Conservation (phyloP, 805 yeast species). For the Sugiyamaella marilandica region DNA sequence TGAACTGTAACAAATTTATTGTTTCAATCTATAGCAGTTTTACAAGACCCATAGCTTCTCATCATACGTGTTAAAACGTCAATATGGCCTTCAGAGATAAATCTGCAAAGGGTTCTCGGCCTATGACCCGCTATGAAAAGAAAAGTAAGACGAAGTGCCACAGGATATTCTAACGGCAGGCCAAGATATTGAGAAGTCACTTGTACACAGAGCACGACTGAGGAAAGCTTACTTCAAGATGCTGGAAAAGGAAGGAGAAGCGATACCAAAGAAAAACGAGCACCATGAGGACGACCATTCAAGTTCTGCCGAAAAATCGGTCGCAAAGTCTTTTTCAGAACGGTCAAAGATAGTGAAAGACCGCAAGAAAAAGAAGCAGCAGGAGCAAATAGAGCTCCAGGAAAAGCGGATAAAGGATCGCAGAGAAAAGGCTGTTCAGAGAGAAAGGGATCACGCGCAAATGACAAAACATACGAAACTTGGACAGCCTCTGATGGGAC, state of each 20-base stretch:
- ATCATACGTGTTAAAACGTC: not conserved
- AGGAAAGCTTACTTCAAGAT: constrained; percentile 78
- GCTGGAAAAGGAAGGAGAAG: constrained; percentile 60
- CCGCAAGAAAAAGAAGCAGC: constrained; percentile 40
- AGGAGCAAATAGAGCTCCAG: constrained; percentile 38
- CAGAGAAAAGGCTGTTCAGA: constrained; percentile 32
- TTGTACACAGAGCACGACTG: constrained; percentile 74
- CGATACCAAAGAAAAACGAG: constrained; percentile 4
- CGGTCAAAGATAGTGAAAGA: constrained; percentile 33
- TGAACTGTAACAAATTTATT: no score
- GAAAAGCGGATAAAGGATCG: constrained; percentile 41
- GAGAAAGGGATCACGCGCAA: constrained; percentile 43
- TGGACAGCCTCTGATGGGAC: constrained; percentile 92
- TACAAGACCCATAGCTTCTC: no score
- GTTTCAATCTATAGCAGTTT: no score
- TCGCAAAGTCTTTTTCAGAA: not conserved
- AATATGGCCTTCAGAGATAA: not conserved
- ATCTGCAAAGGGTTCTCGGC: not conserved
- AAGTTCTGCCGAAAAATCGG: constrained; percentile 13
- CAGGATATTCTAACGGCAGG: constrained; percentile 21
- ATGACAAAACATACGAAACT: constrained; percentile 52
- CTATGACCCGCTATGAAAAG: constrained; percentile 19
- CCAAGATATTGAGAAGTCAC: constrained; percentile 69
- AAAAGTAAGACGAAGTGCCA: constrained; percentile 30
- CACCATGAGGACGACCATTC: constrained; percentile 4